Base-by-base conservation (phyloP, 495 filamentous ascomycete genomes). In the Pseudoneurospora amorphoporcata region DNA sequence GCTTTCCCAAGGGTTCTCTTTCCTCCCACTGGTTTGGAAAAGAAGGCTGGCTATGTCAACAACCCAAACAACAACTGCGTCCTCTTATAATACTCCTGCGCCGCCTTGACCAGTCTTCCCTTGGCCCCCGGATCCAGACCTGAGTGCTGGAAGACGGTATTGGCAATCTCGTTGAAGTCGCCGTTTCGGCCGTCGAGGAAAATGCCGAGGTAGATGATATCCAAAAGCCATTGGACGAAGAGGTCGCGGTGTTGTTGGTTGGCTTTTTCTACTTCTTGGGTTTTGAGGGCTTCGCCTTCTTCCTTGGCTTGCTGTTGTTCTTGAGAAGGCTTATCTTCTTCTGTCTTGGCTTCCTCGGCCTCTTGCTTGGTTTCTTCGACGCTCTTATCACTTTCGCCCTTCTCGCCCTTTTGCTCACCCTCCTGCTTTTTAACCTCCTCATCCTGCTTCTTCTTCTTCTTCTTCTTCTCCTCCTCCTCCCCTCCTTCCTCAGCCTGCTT, bases 11-110 rank as follows among this genome's bases (percentile, higher is more conserved):
- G 35, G 35, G 35, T 37, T 37, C 5, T 37, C 35, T 37, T 37
- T 37, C 35, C 35, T 37, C 35, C 35, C 35, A n/a, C 35, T 37
- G 35, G 3, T 37, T 37, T 3, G 35, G 3, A 5, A 37, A 37
- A 37, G 35, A 40, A 40, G 39, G 5, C 35, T 43, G 40, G 4
- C 14, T 43, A 83, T 71, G 77, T 73, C 71, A 86, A 76, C 47
- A 85, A 74, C 16, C 84, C 91, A 80, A 97, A 95, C 53, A 97
- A 76, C 75, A 95, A 82, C 73, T 88, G 87, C 14, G 93, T 94
- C 72, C 90, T 88, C 81, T 91, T 92, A 90, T 91, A 94, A 78
- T 94, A 95, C 71, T 93, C 92, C 70, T 85, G 82, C 37, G 90
- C 88, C 16, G 82, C 76, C 73, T 89, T 89, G 71, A 79, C 82